Evolutionary conservation across 202 grass and related monocot genomes (phyloP).

Genomic region (Panicum virgatum): DNA sequence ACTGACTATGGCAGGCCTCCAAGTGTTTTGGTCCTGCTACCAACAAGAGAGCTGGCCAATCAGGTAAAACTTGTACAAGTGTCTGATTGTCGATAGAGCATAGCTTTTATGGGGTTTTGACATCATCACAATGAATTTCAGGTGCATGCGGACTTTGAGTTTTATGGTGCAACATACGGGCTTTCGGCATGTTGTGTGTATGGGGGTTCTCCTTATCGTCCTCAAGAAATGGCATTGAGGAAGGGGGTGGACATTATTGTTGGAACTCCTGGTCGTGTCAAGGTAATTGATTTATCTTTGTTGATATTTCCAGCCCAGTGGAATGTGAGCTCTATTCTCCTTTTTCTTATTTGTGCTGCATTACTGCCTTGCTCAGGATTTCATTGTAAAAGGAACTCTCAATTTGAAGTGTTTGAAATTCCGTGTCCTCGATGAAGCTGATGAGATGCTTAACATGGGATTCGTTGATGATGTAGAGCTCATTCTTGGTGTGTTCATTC

Average conservation of each 20-base stretch:
- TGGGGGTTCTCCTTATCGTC: conserved; percentile 76
- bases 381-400: conserved; percentile 66
- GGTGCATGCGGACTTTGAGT: conserved; percentile 83
- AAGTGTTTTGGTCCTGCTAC: conserved; percentile 82
- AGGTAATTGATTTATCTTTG: conserved; percentile 47
- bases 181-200: conserved; percentile 81
- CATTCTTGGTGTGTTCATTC: conserved; percentile 69
- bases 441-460: conserved; percentile 99
- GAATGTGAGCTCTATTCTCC: not conserved
- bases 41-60: conserved; percentile 92
- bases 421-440: conserved; percentile 95
- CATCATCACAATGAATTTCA: conserved; percentile 33
- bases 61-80: conserved; percentile 48
- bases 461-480: conserved; percentile 95
- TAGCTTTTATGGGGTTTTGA: not conserved
- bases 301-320: not conserved
- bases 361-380: conserved; percentile 52
- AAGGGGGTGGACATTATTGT: conserved; percentile 90
- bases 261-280: conserved; percentile 89
- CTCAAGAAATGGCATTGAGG: conserved; percentile 67
- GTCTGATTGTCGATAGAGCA: not conserved
- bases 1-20: conserved; percentile 67
- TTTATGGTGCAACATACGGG: conserved; percentile 68
- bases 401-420: conserved; percentile 82
- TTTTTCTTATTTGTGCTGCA: not conserved